phyloP scores from a whole-genome alignment of 2,329 filamentous ascomycete species.

The Colletotrichum sidae region DNA sequence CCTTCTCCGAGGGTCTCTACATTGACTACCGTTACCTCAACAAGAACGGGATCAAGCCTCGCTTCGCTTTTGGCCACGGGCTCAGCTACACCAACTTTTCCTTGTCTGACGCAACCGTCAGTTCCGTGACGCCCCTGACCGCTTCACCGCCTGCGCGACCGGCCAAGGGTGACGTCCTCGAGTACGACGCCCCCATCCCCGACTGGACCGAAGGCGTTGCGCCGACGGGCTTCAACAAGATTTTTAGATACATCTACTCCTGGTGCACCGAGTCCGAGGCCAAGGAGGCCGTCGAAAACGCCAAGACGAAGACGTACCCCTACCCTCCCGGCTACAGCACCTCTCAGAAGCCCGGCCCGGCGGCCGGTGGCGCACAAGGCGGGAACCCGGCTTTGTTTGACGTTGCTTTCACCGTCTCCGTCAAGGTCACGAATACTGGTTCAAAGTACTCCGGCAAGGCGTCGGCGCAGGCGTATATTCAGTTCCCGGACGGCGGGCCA shows the following conservation, averaged over 20 bases:
- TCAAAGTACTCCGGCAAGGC: conserved; percentile 54
- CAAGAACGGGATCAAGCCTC: conserved; percentile 77
- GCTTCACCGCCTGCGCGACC: conserved; percentile 48
- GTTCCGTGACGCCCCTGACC: conserved; percentile 57
- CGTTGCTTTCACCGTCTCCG: conserved; percentile 53
- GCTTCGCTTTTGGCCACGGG: conserved; percentile 89
- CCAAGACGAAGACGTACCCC: conserved; percentile 57
- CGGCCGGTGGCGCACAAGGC: conserved; percentile 76
- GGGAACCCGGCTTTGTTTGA: conserved; percentile 76
- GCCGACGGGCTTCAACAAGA: conserved; percentile 67
- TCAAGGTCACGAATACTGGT: conserved; percentile 67
- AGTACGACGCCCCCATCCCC: conserved; percentile 64
- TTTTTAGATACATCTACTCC: conserved; percentile 77
- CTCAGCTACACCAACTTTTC: conserved; percentile 83
- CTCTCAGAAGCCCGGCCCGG: conserved; percentile 55
- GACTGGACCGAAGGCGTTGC: conserved; percentile 66
- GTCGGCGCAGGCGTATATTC: conserved; percentile 59
- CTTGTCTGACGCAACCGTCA: conserved; percentile 64
- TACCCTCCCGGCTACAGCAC: conserved; percentile 77
- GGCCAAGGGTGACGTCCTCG: conserved; percentile 53
- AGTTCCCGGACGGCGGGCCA: conserved; percentile 52
- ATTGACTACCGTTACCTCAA: conserved; percentile 94
- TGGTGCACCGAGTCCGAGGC: conserved; percentile 64
- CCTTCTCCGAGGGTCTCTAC: conserved; percentile 85
- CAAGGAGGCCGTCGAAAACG: conserved; percentile 52